Evolutionary conservation across 2,329 filamentous ascomycete species (phyloP).

Genomic region (Trichoderma citrinoviride): DNA sequence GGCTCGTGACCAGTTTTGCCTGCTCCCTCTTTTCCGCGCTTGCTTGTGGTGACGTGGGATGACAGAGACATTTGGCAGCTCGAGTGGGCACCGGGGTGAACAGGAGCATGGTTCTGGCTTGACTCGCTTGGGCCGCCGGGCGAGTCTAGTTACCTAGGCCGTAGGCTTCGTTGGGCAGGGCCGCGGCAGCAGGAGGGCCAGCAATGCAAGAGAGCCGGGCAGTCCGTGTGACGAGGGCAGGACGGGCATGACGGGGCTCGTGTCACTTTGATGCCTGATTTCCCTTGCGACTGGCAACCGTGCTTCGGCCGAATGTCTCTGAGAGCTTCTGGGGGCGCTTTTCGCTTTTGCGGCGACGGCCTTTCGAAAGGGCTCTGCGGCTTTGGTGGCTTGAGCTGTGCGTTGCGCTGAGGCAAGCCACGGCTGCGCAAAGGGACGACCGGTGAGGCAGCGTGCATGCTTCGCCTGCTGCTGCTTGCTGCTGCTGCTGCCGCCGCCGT

Average conservation of each 20-base stretch:
- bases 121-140: slow-evolving; percentile 18
- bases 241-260: neutral
- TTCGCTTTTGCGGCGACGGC: neutral
- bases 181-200: slow-evolving; percentile 10
- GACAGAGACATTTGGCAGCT: slow-evolving; percentile 16
- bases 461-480: neutral
- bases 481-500: neutral
- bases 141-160: neutral
- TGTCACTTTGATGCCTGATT: slow-evolving; percentile 20
- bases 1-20: slow-evolving; percentile 3
- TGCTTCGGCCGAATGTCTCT: neutral
- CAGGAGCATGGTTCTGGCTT: slow-evolving; percentile 17
- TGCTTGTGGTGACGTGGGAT: neutral
- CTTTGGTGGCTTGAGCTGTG: slow-evolving; percentile 8
- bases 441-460: slow-evolving; percentile 12
- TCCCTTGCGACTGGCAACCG: neutral
- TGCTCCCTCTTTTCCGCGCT: neutral
- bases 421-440: slow-evolving; percentile 8
- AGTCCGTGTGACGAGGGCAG: slow-evolving; percentile 7
- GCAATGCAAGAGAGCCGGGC: slow-evolving; percentile 7
- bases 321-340: neutral
- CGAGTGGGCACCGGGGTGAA: slow-evolving; percentile 14
- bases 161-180: neutral
- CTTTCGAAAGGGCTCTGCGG: neutral
- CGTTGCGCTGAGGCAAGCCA: slow-evolving; percentile 9